Evolutionary conservation across 257 asterid species (phyloP).

Genomic region (Asclepias syriaca): DNA sequence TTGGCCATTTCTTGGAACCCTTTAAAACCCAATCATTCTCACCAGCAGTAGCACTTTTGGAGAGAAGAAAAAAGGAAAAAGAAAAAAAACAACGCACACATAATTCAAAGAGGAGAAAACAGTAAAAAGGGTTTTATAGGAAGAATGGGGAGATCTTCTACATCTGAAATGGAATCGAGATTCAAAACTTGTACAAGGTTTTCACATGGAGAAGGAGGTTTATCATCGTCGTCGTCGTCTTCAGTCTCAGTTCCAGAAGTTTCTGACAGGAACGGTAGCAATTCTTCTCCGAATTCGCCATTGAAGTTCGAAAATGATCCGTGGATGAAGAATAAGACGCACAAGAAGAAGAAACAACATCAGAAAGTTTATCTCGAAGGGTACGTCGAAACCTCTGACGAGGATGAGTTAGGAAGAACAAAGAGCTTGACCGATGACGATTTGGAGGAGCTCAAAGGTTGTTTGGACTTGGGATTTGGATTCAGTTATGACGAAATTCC

Average conservation of each 20-base stretch:
- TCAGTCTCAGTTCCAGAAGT: slow-evolving; percentile 5
- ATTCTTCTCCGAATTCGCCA: background rate
- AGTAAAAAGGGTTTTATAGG: background rate
- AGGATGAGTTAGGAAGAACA: slow-evolving; percentile 40
- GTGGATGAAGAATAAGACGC: slow-evolving; percentile 12
- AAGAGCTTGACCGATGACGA: slow-evolving; percentile 41
- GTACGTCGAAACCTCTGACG: slow-evolving; percentile 30
- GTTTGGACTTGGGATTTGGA: slow-evolving; percentile 47
- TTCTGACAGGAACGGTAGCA: background rate
- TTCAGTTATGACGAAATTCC: slow-evolving; percentile 45
- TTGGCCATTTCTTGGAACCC: slow-evolving; percentile 12
- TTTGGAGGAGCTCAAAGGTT: slow-evolving; percentile 40
- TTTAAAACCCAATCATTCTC: slow-evolving; percentile 12
- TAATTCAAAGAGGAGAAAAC: background rate
- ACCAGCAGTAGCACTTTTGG: slow-evolving; percentile 7
- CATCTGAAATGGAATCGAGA: slow-evolving; percentile 16
- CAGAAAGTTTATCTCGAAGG: slow-evolving; percentile 35
- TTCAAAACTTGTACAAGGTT: slow-evolving; percentile 16
- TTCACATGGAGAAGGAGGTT: slow-evolving; percentile 8
- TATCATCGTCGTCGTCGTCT: no score
- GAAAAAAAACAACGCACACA: no score
- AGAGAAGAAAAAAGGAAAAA: background rate
- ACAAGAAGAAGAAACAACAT: slow-evolving; percentile 19
- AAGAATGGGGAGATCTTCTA: slow-evolving; percentile 6
- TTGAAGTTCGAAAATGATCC: slow-evolving; percentile 13